Percentiles rank a stretch among this genome's conserved stretches.
Conservation (phyloP, 2,329 filamentous ascomycete species). For the Aspergillus uvarum region DNA sequence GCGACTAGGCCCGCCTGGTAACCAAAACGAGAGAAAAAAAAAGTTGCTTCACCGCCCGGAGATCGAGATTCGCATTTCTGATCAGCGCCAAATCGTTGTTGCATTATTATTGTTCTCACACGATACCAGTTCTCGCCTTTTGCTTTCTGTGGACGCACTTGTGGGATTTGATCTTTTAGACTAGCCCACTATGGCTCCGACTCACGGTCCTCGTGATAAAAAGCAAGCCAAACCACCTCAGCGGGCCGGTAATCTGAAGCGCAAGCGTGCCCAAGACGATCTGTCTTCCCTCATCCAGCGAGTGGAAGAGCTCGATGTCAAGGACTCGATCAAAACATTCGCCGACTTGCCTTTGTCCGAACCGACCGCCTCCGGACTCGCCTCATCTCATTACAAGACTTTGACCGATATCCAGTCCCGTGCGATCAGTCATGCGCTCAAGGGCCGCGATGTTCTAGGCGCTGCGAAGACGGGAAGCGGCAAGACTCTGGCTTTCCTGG, state of each 20-base stretch:
- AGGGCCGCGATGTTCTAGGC: conserved; percentile 83
- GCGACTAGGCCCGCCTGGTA: background rate
- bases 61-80: conserved; percentile 11
- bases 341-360: conserved; percentile 81
- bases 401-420: conserved; percentile 89
- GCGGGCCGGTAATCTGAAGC: conserved; percentile 40
- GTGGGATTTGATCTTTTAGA: background rate
- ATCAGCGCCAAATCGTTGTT: conserved; percentile 4
- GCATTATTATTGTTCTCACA: too few relatives aligned
- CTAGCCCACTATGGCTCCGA: conserved; percentile 34
- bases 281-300: conserved; percentile 42
- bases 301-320: conserved; percentile 48
- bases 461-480: conserved; percentile 94
- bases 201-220: conserved; percentile 26
- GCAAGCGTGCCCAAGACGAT: conserved; percentile 49
- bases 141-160: background rate
- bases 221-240: conserved; percentile 32
- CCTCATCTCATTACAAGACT: conserved; percentile 82
- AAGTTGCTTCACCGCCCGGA: conserved; percentile 28
- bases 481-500: conserved; percentile 89
- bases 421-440: conserved; percentile 83
- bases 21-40: conserved; percentile 26
- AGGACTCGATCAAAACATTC: conserved; percentile 64
- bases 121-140: background rate
- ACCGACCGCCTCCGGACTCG: conserved; percentile 74